A percentile compares a stretch with the other conserved stretches of the same genome.
These are phyloP conservation scores for Tolypocladium amazonense DNA, from an alignment of 2,329 filamentous ascomycete species.

Conservation along the genomic window DNA sequence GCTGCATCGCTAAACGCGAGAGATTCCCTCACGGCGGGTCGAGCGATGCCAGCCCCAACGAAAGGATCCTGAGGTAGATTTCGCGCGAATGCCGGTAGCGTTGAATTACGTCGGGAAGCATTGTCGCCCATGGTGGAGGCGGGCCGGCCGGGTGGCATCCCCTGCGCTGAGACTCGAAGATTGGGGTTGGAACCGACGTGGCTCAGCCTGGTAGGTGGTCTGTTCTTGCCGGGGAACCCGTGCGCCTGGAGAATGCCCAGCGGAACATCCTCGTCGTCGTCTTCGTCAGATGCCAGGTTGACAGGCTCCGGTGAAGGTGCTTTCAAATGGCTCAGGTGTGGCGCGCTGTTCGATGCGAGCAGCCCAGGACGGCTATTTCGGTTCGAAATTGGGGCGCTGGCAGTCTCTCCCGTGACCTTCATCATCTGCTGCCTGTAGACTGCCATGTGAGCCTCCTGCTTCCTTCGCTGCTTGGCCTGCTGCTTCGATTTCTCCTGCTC, in stretches of 20 bases:
- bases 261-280: conserved; percentile 85
- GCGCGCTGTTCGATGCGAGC: conserved; percentile 49
- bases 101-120: conserved; percentile 22
- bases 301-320: conserved; percentile 24
- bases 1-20: conserved; percentile 56
- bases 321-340: conserved; percentile 38
- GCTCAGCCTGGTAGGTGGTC: conserved; percentile 59
- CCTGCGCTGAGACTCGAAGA: conserved; percentile 44
- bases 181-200: conserved; percentile 62
- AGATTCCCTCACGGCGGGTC: conserved; percentile 62
- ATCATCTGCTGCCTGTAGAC: conserved; percentile 94
- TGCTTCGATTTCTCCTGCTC: conserved; percentile 66
- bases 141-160: conserved; percentile 36
- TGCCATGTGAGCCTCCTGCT: conserved; percentile 82
- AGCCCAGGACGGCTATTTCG: conserved; percentile 41
- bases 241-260: conserved; percentile 80
- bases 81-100: conserved; percentile 71
- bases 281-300: conserved; percentile 57
- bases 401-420: conserved; percentile 76
- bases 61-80: conserved; percentile 80
- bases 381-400: conserved; percentile 10
- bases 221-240: conserved; percentile 71
- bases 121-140: conserved; percentile 46
- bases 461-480: conserved; percentile 65
- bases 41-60: conserved; percentile 66